These are phyloP conservation scores for Yamadazyma dushanensis DNA, from an alignment of 1,139 yeast genomes.

Conservation along the genomic window DNA sequence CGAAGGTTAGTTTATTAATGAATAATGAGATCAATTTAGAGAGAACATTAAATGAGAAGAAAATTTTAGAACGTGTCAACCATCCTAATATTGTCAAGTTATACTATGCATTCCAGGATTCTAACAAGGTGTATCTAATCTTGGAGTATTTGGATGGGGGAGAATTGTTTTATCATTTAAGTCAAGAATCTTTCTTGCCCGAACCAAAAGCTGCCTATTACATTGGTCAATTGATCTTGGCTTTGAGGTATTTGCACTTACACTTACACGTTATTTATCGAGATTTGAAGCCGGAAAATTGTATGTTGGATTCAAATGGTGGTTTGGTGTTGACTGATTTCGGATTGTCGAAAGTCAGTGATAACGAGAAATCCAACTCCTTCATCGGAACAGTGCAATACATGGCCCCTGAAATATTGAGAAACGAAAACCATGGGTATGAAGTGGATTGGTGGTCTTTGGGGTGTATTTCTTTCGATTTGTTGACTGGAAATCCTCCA, in stretches of 20 bases:
- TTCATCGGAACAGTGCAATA: conserved; percentile 94
- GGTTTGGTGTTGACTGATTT: conserved; percentile 87
- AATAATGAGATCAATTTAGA: conserved; percentile 41
- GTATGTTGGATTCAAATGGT: conserved; percentile 76
- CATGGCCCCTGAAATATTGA: conserved; percentile 93
- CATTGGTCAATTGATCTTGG: conserved; percentile 83
- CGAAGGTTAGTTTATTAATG: conserved; percentile 59
- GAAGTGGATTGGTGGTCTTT: conserved; percentile 97
- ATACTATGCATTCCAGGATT: conserved; percentile 88
- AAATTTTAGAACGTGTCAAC: conserved; percentile 45
- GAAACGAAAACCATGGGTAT: conserved; percentile 82
- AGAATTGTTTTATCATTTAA: conserved; percentile 81
- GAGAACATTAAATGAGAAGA: conserved; percentile 44
- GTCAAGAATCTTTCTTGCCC: conserved; percentile 49
- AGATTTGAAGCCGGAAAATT: conserved; percentile 92
- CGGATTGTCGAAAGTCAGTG: conserved; percentile 80
- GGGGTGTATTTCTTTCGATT: conserved; percentile 85
- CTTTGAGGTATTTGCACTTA: conserved; percentile 72
- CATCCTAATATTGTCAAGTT: conserved; percentile 90
- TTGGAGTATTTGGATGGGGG: conserved; percentile 93
- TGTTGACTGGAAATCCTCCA: conserved; percentile 91
- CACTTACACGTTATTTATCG: conserved; percentile 83
- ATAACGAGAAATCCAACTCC: conserved; percentile 57
- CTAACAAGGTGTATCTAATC: conserved; percentile 72
- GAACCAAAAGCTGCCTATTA: conserved; percentile 82